Base-by-base conservation (phyloP, 106 monocot species). In the Narthecium ossifragum region DNA sequence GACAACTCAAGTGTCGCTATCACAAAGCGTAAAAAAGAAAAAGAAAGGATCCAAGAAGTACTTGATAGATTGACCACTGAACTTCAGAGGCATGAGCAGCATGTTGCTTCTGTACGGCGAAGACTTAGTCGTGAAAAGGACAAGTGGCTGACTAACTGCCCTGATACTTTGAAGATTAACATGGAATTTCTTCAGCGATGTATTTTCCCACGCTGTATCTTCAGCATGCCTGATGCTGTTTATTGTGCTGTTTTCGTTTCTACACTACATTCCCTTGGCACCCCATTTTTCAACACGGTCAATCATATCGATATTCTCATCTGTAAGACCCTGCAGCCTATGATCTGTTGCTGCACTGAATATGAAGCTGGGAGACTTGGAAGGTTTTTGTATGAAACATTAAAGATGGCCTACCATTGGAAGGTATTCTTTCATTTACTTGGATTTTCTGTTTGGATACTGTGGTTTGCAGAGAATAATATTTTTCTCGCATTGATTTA, bases 321-420 rank as follows among this genome's bases (percentile, higher is more conserved):
- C 27, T 98, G 91, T 55, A 91, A 85, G 58, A 80, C 84, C 6
- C 60, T 98, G 47, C 98, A 98, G 25, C 98, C 98, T 18, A 91
- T 98, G 98, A 98, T 98, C 32, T 91, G 86, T 66, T 91, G 84
- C 40, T 98, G 98, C 67, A 98, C 98, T 37, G 98, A 98, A 57
- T 91, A 60, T 79, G 98, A 98, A 76, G 98, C 87, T 24, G 87
- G 91, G 22, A 83, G 98, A 68, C 84, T 98, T 27, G 98, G 98
- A 60, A 81, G 87, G 43, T 98, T 98, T 62, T 64, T 98, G 30
- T 81, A 71, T 61, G 98, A 98, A 64, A 98, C 91, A 31, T 41
- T 98, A 25, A 98, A 83, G 74, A 81, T 98, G 86, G 91, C 86
- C 40, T 98, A 98, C 47, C 64, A 85, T 70, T 98, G 98, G 98